phyloP scores from a whole-genome alignment of 176 grass and related monocot genomes.

The Echinochloa phyllopogon region DNA sequence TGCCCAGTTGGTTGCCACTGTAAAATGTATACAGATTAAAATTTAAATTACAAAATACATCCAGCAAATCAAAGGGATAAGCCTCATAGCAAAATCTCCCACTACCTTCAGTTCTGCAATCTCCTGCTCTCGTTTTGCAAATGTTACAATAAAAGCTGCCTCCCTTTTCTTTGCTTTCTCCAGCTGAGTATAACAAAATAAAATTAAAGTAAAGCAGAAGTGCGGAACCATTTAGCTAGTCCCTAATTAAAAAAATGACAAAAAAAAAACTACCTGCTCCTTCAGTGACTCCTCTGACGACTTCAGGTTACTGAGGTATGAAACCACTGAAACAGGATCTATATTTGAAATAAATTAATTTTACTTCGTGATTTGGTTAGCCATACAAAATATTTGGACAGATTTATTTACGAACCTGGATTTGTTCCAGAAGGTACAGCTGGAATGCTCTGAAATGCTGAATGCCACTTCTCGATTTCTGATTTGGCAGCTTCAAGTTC shows the following conservation, averaged over 20 bases:
- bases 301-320: constrained; percentile 86
- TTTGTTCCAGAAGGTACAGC: constrained; percentile 61
- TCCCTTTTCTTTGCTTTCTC: constrained; percentile 99
- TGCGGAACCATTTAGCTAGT: constrained; percentile 10
- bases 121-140: constrained; percentile 98
- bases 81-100: neutral
- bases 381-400: constrained; percentile 21
- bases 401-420: constrained; percentile 60
- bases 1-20: neutral
- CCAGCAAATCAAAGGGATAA: neutral
- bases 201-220: constrained; percentile 14
- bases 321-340: constrained; percentile 85
- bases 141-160: constrained; percentile 94
- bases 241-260: neutral
- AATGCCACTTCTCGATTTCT: constrained; percentile 97
- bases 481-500: constrained; percentile 78
- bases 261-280: constrained; percentile 73
- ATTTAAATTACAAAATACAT: constrained; percentile 8
- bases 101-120: constrained; percentile 92
- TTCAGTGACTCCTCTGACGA: constrained; percentile 95
- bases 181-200: constrained; percentile 54
- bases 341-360: constrained; percentile 42
- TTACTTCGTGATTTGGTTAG: constrained; percentile 1
- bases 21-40: neutral
- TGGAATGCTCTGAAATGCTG: constrained; percentile 82